phyloP scores from a whole-genome alignment of 2,329 filamentous ascomycete species.

The Ceratocystis destructans region DNA sequence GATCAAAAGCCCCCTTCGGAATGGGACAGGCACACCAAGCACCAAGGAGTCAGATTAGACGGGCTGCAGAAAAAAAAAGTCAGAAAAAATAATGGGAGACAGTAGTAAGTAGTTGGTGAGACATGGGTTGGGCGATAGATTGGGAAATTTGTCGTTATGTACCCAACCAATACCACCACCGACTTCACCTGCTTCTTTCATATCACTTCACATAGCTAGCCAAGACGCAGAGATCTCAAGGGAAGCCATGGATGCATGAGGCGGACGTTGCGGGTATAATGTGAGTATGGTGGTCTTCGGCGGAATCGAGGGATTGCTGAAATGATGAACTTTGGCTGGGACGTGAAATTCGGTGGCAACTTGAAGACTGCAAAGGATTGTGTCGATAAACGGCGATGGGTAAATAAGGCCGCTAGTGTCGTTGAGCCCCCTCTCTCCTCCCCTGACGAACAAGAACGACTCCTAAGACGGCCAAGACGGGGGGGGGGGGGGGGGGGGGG shows the following conservation, averaged over 20 bases:
- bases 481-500: background rate
- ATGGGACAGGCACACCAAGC: background rate
- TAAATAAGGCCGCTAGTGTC: background rate
- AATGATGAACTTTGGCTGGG: background rate
- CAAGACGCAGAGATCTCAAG: background rate
- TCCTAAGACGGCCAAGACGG: background rate
- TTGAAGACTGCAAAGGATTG: background rate
- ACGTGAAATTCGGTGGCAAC: background rate
- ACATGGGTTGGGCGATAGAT: background rate
- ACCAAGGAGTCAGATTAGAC: background rate
- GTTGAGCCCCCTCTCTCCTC: background rate
- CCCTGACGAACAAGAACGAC: background rate
- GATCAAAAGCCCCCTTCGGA: constrained; percentile 2
- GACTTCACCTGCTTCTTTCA: background rate
- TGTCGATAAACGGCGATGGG: background rate
- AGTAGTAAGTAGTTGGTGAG: background rate
- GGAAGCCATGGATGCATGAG: background rate
- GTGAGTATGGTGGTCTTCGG: background rate
- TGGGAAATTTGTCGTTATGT: background rate
- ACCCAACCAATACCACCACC: background rate
- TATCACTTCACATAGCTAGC: background rate
- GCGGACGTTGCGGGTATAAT: background rate
- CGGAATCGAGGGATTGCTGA: background rate
- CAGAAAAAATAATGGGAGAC: background rate
- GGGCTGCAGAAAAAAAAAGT: background rate